Base-by-base conservation (phyloP, 2,329 filamentous ascomycete species). In the Zymoseptoria brevis region DNA sequence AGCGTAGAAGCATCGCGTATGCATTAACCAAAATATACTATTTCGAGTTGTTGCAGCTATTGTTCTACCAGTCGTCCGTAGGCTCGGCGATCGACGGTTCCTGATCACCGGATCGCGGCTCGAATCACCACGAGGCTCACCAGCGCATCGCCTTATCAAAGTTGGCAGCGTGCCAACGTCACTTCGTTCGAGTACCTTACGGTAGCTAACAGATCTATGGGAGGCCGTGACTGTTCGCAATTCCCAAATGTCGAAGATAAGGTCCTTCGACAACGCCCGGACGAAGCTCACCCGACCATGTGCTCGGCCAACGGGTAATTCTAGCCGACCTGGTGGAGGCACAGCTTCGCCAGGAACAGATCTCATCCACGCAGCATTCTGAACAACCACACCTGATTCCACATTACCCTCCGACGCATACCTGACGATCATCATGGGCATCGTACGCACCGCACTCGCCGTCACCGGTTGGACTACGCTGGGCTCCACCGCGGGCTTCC, bases 401-500 rank as follows among this genome's bases (percentile, higher is more conserved):
- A n/a, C 35, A 45, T 29, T 29, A 29, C 35, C 13, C 16, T n/a
- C 35, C 35, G 35, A 45, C 5, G 6, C 35, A 13, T 45, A 24
- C 19, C 51, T n/a, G 11, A 19, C 19, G 13, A 29, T 19, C 21
- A 75, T 75, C 21, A 75, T 75, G 73, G 66, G 67, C 55, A 57
- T 75, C 41, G 59, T 74, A 53, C 65, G 65, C 22, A 71, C 60
- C 26, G 60, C 68, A 35, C 57, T 72, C 53, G 67, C 68, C 50
- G 55, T 72, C 7, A 65, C 70, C 8, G 71, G 71, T 64, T 75
- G 67, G 64, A 64, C 66, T 52, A 61, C 66, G 45, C 60, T 73
- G 19, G 79, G 80, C 63, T 78, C 80, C 13, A 72, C 79, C 30
- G 80, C 80, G 16, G 75, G 76, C 21, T 80, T 82, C 61, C 78